Percentiles rank a stretch among this genome's conserved stretches.
Evolutionary conservation across 106 monocot genomes (phyloP).

Genomic region (Dendrobium nobile): DNA sequence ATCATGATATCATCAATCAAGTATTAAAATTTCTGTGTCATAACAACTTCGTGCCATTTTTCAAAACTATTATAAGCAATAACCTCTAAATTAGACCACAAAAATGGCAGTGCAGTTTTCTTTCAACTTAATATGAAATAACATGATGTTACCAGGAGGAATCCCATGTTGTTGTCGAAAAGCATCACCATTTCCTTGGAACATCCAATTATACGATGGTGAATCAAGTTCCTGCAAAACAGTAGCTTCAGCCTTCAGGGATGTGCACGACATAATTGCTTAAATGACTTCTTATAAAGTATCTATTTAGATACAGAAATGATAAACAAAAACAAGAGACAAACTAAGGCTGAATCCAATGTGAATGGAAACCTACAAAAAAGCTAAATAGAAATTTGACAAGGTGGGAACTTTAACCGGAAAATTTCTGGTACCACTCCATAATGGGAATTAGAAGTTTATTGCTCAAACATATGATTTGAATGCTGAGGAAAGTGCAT

Average conservation of each 20-base stretch:
- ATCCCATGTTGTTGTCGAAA: conserved; percentile 58
- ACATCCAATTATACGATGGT: conserved; percentile 20
- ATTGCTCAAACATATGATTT: no score
- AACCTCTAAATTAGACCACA: background rate
- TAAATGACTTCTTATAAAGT: background rate
- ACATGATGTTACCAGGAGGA: conserved; percentile 27
- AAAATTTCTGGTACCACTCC: background rate
- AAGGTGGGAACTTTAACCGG: background rate
- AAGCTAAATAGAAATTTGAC: background rate
- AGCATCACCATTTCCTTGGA: conserved; percentile 34
- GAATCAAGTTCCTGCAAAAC: conserved; percentile 17
- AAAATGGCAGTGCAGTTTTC: background rate
- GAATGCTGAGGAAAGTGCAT: no score
- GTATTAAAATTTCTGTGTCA: background rate
- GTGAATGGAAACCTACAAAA: background rate
- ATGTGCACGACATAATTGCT: background rate
- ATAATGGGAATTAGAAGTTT: background rate
- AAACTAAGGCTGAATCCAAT: background rate
- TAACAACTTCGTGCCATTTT: background rate
- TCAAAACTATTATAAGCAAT: background rate
- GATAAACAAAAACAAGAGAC: background rate
- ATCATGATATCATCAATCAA: background rate
- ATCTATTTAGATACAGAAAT: background rate
- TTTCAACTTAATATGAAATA: conserved; percentile 1
- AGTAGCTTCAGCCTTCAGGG: background rate